Percentiles rank a stretch among this genome's conserved stretches.
Conservation (phyloP, 2,329 filamentous ascomycete genomes). For the Drechslera avenae region DNA sequence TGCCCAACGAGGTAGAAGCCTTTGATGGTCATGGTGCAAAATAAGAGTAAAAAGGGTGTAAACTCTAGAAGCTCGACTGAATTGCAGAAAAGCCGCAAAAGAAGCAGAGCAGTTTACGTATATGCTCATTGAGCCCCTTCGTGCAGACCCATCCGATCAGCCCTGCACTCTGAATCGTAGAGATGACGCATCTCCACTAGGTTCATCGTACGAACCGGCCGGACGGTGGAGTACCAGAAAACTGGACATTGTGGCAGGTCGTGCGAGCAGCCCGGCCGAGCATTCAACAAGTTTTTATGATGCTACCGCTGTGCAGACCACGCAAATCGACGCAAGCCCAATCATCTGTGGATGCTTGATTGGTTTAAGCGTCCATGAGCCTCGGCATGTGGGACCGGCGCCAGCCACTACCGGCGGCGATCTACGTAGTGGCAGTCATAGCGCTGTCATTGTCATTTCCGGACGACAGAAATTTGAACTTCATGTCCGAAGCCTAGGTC, state of each 20-base stretch:
- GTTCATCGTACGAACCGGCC: not conserved
- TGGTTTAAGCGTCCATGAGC: not conserved
- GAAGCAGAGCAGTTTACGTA: slow-evolving; percentile 1
- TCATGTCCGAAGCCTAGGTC: slow-evolving; percentile 8
- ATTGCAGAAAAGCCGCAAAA: not conserved
- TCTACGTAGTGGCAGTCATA: not conserved
- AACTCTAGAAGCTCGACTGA: not conserved
- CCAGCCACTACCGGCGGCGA: slow-evolving; percentile 1
- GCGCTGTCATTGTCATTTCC: slow-evolving; percentile 7
- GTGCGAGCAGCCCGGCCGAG: slow-evolving; percentile 13
- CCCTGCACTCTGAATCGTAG: slow-evolving; percentile 1
- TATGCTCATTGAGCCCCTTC: not conserved
- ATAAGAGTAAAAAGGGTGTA: not conserved
- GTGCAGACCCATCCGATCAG: not conserved
- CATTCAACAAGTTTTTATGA: not conserved
- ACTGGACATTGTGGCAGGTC: slow-evolving; percentile 1
- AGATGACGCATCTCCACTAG: slow-evolving; percentile 4
- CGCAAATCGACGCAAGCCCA: not conserved
- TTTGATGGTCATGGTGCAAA: slow-evolving; percentile 20
- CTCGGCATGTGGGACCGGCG: slow-evolving; percentile 13
- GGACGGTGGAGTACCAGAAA: not conserved
- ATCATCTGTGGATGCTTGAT: not conserved
- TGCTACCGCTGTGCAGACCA: too few relatives aligned
- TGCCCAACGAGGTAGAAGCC: slow-evolving; percentile 22
- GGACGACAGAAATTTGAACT: not conserved